Evolutionary conservation across 768 basidiomycete species (phyloP), one percentile per base, ranked within the genome.

Genomic region (Trametes punicea): DNA sequence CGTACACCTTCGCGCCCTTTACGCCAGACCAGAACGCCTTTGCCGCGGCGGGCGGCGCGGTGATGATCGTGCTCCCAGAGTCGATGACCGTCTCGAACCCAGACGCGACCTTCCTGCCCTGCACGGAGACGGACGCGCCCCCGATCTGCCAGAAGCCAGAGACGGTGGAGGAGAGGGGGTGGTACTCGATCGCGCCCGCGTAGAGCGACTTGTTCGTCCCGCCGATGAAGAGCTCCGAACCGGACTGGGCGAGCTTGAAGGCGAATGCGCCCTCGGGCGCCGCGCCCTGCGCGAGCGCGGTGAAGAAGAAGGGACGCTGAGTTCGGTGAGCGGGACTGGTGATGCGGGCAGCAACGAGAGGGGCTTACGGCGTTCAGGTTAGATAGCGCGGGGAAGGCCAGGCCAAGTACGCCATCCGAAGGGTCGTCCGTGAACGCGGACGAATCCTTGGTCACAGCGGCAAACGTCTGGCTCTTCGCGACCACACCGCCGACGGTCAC

Each of bases 201-300:
- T 78, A 84, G 56, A 76, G 65, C 10, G 63, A 58, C 4, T 61
- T 61, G 66, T 87, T 74, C 4, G 74, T 72, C 29, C 82, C 84
- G 26, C 84, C 84, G 45, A 87, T 65, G 56, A 74, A 78, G 13
- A 87, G 74, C 65, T 82, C 80, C n/a, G 79, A 74, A 21, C 71
- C 74, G 10, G 67, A 64, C 16, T 69, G 25, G 10, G 75, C 63
- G 40, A 84, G 70, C 57, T 79, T 78, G 62, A 84, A 75, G 23
- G 75, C 73, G 59, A 84, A 83, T 55, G 74, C 69, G 38, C 73
- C 63, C 26, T 73, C 62, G 6, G 70, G 55, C 2, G 73, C 64
- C 30, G 59, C 55, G 13, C 66, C 68, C 41, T 77, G 69, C 7
- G 69, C 62, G 16, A 78, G 56, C 34, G 82, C 74, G 20, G 75